A percentile compares a stretch with the other conserved stretches of the same genome.
These are phyloP conservation scores for Sporobolomyces phaffii DNA, from an alignment of 768 basidiomycete genomes.

Conservation along the genomic window DNA sequence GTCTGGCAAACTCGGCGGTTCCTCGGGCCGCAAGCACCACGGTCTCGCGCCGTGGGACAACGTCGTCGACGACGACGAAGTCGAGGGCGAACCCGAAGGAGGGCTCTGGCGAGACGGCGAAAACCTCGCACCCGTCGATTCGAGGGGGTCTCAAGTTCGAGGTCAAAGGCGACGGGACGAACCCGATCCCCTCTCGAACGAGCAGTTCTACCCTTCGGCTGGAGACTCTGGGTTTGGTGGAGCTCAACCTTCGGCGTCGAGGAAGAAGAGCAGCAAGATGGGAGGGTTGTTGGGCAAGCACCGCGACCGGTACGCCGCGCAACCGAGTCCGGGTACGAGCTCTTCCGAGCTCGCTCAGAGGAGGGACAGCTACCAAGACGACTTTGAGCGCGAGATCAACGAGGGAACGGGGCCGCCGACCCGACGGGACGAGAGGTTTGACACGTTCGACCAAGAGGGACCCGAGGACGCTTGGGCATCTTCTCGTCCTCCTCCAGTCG, in stretches of 20 bases:
- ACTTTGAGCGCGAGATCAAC: constrained; percentile 38
- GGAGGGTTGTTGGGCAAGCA: constrained; percentile 15
- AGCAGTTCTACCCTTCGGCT: constrained; percentile 31
- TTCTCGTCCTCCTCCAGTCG: not conserved
- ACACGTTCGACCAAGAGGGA: constrained; percentile 29
- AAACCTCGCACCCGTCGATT: constrained; percentile 9
- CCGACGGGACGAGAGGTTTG: constrained; percentile 16
- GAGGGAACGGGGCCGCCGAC: not conserved
- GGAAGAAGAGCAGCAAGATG: constrained; percentile 23
- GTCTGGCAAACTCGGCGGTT: not conserved
- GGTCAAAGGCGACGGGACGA: not conserved
- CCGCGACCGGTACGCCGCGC: constrained; percentile 7
- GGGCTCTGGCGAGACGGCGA: constrained; percentile 6
- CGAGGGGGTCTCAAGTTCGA: not conserved
- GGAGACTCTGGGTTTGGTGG: constrained; percentile 7
- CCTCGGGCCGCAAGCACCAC: constrained; percentile 10
- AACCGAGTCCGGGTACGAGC: constrained; percentile 1
- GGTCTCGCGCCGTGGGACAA: constrained; percentile 33
- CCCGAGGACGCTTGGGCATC: constrained; percentile 32
- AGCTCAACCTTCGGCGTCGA: not conserved
- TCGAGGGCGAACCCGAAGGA: constrained; percentile 23
- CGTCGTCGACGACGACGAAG: constrained; percentile 30
- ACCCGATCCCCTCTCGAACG: constrained; percentile 28
- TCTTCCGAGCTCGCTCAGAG: constrained; percentile 4
- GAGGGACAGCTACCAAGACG: constrained; percentile 34